Evolutionary conservation across 2,329 filamentous ascomycete genomes (phyloP).

Genomic region (Paecilomyces dactylethromorphus): DNA sequence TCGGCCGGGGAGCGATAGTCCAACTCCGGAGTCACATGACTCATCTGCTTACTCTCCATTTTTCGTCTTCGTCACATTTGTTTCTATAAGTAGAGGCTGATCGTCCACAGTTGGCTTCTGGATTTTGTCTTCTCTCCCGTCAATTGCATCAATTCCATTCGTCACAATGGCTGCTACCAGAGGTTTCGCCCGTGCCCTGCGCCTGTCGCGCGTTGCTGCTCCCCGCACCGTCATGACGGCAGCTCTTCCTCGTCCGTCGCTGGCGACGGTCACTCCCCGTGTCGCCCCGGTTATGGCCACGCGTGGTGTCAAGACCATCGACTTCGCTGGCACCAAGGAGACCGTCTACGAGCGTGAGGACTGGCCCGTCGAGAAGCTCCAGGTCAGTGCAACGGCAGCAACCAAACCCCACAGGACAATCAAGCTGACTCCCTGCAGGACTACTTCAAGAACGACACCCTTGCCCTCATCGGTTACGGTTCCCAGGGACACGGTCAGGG

Average conservation of each 20-base stretch:
- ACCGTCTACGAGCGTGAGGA: slow-evolving; percentile 95
- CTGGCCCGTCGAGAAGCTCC: slow-evolving; percentile 97
- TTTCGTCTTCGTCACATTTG: background rate
- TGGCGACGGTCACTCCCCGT: slow-evolving; percentile 40
- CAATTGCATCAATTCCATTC: slow-evolving; percentile 6
- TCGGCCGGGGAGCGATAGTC: slow-evolving; percentile 19
- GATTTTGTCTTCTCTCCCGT: slow-evolving; percentile 6
- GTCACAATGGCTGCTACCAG: slow-evolving; percentile 43
- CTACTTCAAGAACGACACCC: slow-evolving; percentile 99
- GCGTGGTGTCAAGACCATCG: slow-evolving; percentile 95
- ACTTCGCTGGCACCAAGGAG: slow-evolving; percentile 95
- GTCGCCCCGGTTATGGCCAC: slow-evolving; percentile 41
- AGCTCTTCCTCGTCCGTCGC: slow-evolving; percentile 45
- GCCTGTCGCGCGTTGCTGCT: slow-evolving; percentile 51
- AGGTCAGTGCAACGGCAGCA: slow-evolving; percentile 53
- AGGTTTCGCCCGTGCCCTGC: slow-evolving; percentile 51
- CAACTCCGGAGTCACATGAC: slow-evolving; percentile 20
- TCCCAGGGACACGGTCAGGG: slow-evolving; percentile 98
- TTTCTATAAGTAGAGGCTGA: slow-evolving; percentile 1
- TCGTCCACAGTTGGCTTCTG: slow-evolving; percentile 7
- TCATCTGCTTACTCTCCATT: slow-evolving; percentile 11
- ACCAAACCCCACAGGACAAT: background rate
- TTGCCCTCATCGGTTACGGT: slow-evolving; percentile 97
- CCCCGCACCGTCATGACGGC: slow-evolving; percentile 54
- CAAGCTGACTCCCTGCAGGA: slow-evolving; percentile 50